Evolutionary conservation across 2,329 filamentous ascomycete genomes (phyloP).

Genomic region (Diplodia corticola): DNA sequence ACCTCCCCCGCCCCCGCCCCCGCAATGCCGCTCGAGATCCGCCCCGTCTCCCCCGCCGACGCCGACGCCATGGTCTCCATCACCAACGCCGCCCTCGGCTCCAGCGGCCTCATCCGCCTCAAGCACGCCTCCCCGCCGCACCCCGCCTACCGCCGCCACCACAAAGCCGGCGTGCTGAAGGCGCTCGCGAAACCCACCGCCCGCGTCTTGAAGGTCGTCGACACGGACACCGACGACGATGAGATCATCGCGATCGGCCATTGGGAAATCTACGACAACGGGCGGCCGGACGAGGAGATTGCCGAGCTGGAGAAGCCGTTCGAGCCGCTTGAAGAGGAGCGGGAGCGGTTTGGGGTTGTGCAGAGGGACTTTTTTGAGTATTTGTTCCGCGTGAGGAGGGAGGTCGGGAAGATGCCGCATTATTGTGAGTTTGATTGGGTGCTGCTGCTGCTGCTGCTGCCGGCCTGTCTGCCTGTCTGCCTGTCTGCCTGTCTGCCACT

Average conservation of each 20-base stretch:
- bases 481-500: too few relatives aligned
- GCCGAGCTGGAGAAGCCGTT: conserved; percentile 16
- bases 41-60: conserved; percentile 32
- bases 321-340: conserved; percentile 12
- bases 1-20: too few relatives aligned
- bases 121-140: conserved; percentile 28
- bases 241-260: conserved; percentile 24
- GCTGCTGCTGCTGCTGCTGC: too few relatives aligned
- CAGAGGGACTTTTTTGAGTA: conserved; percentile 15
- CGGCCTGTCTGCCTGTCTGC: too few relatives aligned
- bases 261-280: conserved; percentile 18
- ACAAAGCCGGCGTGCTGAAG: conserved; percentile 31
- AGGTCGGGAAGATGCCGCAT: conserved; percentile 15
- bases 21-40: conserved; percentile 41
- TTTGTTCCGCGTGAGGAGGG: background rate
- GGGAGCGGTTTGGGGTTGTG: background rate
- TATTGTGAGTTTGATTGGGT: conserved; percentile 19
- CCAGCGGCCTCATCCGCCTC: conserved; percentile 29
- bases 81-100: conserved; percentile 33
- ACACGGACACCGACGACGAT: conserved; percentile 23
- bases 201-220: conserved; percentile 23
- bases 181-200: conserved; percentile 33
- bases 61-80: conserved; percentile 33
- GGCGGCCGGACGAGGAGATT: conserved; percentile 26
- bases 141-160: conserved; percentile 28